phyloP scores from a whole-genome alignment of 495 filamentous ascomycete species.

The Polyplosphaeria fusca region DNA sequence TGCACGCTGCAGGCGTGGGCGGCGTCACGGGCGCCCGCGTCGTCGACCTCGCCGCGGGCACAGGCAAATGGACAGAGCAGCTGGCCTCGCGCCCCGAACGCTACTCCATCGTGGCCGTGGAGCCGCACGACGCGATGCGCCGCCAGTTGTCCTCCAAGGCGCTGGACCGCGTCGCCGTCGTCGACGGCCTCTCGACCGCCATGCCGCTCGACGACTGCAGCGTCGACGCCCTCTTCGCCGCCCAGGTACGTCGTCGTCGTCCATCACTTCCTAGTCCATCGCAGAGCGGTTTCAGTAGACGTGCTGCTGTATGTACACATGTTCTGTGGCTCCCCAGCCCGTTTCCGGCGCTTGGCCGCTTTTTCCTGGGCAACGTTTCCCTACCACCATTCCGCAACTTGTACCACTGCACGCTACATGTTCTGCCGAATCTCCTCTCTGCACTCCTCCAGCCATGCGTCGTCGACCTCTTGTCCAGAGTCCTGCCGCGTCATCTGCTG shows the following conservation, averaged over 20 bases:
- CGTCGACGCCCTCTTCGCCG: conserved; percentile 60
- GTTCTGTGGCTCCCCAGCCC: conserved; percentile 6
- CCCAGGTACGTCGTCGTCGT: conserved; percentile 52
- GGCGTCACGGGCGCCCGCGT: conserved; percentile 46
- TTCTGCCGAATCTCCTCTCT: conserved; percentile 12
- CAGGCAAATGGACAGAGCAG: conserved; percentile 63
- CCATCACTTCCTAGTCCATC: too few relatives aligned
- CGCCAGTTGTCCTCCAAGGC: conserved; percentile 52
- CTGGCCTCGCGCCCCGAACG: conserved; percentile 51
- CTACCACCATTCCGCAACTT: conserved; percentile 12
- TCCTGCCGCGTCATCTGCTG: conserved; percentile 23
- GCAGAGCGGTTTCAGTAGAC: too few relatives aligned
- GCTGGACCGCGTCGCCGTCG: conserved; percentile 48
- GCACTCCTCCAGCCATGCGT: conserved; percentile 4
- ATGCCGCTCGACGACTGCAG: conserved; percentile 54
- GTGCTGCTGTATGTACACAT: too few relatives aligned
- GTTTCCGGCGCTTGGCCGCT: conserved; percentile 3
- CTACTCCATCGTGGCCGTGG: conserved; percentile 58
- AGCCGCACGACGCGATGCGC: conserved; percentile 61
- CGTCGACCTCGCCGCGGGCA: conserved; percentile 63
- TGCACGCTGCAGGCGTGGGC: conserved; percentile 48
- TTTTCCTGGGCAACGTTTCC: background rate
- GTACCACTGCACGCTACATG: conserved; percentile 14
- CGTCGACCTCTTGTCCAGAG: conserved; percentile 13
- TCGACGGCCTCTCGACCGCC: conserved; percentile 53